A percentile compares a stretch with the other conserved stretches of the same genome.
These are phyloP conservation scores for Galerina marginata DNA, from an alignment of 768 basidiomycete genomes.

Conservation along the genomic window DNA sequence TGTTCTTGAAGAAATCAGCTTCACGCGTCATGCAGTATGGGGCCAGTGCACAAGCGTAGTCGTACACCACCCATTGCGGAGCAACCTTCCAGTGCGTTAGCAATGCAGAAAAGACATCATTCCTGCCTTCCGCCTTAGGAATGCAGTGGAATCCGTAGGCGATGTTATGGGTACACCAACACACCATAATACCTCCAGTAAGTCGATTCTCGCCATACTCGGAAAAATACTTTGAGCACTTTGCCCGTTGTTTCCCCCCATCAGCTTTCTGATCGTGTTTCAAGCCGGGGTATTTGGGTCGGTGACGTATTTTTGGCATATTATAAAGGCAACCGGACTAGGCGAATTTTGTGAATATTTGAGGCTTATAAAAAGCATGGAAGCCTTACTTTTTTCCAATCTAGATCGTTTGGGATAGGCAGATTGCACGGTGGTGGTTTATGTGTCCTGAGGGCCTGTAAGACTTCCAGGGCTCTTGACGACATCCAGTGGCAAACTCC, in stretches of 20 bases:
- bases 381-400: too few species aligned
- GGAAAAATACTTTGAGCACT: slow-evolving; percentile 36
- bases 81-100: slow-evolving; percentile 34
- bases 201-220: slow-evolving; percentile 31
- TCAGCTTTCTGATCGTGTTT: slow-evolving; percentile 27
- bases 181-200: slow-evolving; percentile 36
- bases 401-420: too few species aligned
- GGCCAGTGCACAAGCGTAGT: slow-evolving; percentile 24
- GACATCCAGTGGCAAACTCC: slow-evolving; percentile 16
- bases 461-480: slow-evolving; percentile 4
- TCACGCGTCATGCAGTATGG: slow-evolving; percentile 34
- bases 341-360: too few species aligned
- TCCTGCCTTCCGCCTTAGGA: slow-evolving; percentile 38
- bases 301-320: slow-evolving; percentile 29
- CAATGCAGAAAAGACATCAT: slow-evolving; percentile 45
- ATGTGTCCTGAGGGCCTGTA: not conserved
- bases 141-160: slow-evolving; percentile 42
- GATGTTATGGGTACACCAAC: slow-evolving; percentile 39
- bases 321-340: slow-evolving; percentile 35
- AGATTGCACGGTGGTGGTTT: not conserved
- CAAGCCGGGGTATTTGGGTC: slow-evolving; percentile 32
- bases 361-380: too few species aligned
- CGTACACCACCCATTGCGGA: slow-evolving; percentile 28
- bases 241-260: slow-evolving; percentile 14
- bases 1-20: slow-evolving; percentile 31